Evolutionary conservation across 495 filamentous ascomycete genomes (phyloP).

Genomic region (Neurospora cerealis): DNA sequence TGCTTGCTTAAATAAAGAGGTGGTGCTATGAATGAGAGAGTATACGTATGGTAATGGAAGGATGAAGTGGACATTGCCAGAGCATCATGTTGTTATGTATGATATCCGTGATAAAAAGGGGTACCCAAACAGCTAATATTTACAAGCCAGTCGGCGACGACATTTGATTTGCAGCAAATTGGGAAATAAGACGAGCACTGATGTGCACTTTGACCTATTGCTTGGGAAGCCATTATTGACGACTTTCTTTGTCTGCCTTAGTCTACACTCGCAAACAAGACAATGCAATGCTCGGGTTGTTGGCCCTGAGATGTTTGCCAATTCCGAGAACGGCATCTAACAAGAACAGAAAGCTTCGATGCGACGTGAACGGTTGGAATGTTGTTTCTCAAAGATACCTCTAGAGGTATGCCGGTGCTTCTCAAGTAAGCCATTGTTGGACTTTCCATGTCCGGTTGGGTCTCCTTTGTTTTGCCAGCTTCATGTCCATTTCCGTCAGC

Average conservation of each 20-base stretch:
- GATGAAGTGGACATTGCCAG: neutral
- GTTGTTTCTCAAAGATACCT: neutral
- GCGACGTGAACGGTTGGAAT: neutral
- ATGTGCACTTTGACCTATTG: neutral
- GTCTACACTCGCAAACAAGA: neutral
- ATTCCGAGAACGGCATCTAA: neutral
- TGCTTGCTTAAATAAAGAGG: neutral
- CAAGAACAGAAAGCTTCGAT: neutral
- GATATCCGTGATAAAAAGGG: neutral
- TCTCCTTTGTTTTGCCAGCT: neutral
- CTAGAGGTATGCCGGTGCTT: neutral
- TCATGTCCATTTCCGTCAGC: neutral
- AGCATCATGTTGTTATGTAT: neutral
- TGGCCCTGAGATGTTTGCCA: neutral
- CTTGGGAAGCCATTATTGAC: neutral
- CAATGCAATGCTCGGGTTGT: neutral
- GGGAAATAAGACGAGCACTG: neutral
- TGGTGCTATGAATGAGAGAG: neutral
- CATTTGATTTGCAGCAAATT: neutral
- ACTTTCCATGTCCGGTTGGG: neutral
- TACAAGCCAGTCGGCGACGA: neutral
- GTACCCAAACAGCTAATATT: neutral
- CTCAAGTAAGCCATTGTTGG: neutral
- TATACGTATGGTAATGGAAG: neutral
- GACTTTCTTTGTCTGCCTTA: neutral